Conservation (phyloP, 78 protist species). For the Guillardia theta region DNA sequence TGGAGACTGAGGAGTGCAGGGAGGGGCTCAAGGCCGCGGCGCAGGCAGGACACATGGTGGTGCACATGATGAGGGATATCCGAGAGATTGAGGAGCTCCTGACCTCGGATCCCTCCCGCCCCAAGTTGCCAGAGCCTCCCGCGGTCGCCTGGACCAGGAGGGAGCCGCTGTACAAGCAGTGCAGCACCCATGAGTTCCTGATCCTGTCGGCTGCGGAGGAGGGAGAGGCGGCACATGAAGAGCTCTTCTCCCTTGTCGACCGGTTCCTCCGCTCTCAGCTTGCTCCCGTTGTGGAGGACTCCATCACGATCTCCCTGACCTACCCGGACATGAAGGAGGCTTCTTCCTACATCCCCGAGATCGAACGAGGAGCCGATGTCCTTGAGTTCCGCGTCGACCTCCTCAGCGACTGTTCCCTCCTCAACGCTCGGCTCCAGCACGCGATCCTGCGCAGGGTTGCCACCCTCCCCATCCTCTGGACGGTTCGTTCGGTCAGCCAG, state of each 20-base stretch:
- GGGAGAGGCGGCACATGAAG: neutral
- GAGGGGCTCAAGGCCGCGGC: neutral
- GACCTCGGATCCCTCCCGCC: constrained; percentile 35
- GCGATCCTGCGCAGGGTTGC: constrained; percentile 52
- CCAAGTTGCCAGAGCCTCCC: neutral
- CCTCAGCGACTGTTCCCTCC: neutral
- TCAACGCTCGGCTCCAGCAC: neutral
- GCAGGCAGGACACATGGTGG: neutral
- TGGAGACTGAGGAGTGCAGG: constrained; percentile 5
- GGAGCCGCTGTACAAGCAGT: constrained; percentile 36
- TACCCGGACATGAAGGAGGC: neutral
- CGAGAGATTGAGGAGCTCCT: constrained; percentile 50
- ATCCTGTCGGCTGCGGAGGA: neutral
- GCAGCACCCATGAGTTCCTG: constrained; percentile 21
- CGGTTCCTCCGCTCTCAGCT: neutral
- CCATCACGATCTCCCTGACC: constrained; percentile 57
- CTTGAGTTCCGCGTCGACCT: constrained; percentile 73
- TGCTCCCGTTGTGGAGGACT: neutral
- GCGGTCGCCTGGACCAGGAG: constrained; percentile 39
- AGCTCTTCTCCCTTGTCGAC: neutral
- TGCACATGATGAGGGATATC: constrained; percentile 40
- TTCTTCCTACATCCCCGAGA: neutral
- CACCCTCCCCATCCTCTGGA: constrained; percentile 62
- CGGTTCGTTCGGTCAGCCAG: constrained; percentile 58
- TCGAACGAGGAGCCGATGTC: constrained; percentile 54